Evolutionary conservation across 768 basidiomycete genomes (phyloP).

Genomic region (Daedaleopsis sinensis): DNA sequence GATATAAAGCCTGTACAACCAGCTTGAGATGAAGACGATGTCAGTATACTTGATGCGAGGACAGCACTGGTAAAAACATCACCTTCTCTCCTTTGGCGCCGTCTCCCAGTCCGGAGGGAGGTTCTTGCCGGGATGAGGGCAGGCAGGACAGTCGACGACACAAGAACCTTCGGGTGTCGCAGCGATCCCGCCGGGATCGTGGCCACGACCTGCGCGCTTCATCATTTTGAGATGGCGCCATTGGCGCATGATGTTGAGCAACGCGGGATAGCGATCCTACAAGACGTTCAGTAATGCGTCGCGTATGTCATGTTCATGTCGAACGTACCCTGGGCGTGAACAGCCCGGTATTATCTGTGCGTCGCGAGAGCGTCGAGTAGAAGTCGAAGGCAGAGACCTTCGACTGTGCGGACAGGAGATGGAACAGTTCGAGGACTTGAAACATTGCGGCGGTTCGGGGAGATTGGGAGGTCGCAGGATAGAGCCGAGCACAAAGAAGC

Average conservation of each 20-base stretch:
- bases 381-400: constrained; percentile 38
- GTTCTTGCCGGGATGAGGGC: constrained; percentile 27
- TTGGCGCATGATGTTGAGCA: constrained; percentile 17
- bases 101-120: background rate
- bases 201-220: constrained; percentile 26
- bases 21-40: constrained; percentile 19
- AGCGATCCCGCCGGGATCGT: constrained; percentile 20
- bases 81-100: constrained; percentile 11
- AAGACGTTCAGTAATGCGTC: background rate
- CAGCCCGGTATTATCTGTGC: constrained; percentile 36
- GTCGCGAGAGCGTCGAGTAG: constrained; percentile 29
- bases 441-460: constrained; percentile 38
- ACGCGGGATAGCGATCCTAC: constrained; percentile 24
- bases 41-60: background rate
- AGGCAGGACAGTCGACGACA: constrained; percentile 27
- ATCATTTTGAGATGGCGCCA: constrained; percentile 26
- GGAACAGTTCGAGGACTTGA: constrained; percentile 33
- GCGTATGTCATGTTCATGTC: background rate
- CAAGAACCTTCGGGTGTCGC: constrained; percentile 16
- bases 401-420: constrained; percentile 35
- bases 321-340: background rate
- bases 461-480: constrained; percentile 32
- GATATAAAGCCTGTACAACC: constrained; percentile 28
- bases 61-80: background rate
- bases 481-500: constrained; percentile 35